A percentile compares a stretch with the other conserved stretches of the same genome.
phyloP scores from a whole-genome alignment of 768 basidiomycete species.

The Crassisporium funariophilum region DNA sequence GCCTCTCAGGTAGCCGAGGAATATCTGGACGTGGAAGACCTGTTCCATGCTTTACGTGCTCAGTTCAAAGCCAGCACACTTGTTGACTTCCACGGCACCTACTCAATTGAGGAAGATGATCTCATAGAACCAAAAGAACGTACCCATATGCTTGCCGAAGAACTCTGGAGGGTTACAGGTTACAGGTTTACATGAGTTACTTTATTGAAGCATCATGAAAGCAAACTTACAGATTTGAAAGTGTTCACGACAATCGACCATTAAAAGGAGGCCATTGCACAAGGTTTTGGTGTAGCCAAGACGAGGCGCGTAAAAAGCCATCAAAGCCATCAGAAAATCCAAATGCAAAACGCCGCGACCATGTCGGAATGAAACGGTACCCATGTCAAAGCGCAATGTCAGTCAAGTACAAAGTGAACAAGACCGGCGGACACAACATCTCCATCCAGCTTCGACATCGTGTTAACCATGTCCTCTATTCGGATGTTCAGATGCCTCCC shows the following conservation, averaged over 20 bases:
- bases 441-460: constrained; percentile 15
- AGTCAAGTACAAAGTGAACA: not conserved
- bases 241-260: constrained; percentile 21
- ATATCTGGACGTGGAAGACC: constrained; percentile 8
- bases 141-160: constrained; percentile 16
- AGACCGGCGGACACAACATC: not conserved
- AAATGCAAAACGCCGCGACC: constrained; percentile 22
- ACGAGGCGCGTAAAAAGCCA: constrained; percentile 20
- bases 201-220: constrained; percentile 1
- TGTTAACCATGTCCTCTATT: constrained; percentile 19
- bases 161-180: constrained; percentile 26
- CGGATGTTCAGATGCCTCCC: constrained; percentile 23
- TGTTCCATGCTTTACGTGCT: constrained; percentile 8
- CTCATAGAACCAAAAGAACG: constrained; percentile 16
- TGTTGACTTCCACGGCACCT: constrained; percentile 26
- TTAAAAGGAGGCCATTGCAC: constrained; percentile 17
- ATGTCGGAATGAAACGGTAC: constrained; percentile 30
- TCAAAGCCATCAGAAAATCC: constrained; percentile 18
- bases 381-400: constrained; percentile 21
- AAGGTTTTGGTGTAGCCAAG: constrained; percentile 31
- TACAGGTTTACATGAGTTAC: constrained; percentile 27
- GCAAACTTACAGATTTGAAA: constrained; percentile 11
- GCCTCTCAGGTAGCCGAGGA: constrained; percentile 3
- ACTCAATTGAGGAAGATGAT: constrained; percentile 16
- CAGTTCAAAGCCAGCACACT: constrained; percentile 9